Base-by-base conservation (phyloP, 2,329 filamentous ascomycete genomes). In the Diaporthe amygdali region DNA sequence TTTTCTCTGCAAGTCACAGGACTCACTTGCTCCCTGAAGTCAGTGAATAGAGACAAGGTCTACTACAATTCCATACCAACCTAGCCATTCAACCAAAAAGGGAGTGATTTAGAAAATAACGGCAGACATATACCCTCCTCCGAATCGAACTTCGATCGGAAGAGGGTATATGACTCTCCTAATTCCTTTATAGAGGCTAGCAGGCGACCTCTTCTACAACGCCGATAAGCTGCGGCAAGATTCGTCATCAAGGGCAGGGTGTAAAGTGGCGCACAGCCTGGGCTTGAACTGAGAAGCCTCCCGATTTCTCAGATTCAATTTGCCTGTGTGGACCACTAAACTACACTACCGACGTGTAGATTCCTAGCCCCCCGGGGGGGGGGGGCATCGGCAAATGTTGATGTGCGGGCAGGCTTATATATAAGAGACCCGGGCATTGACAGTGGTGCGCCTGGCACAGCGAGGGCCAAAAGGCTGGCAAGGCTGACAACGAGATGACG, bases 91-190 rank as follows among this genome's bases (percentile, higher is more conserved):
- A n/a, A n/a, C n/a, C 15, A 3, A 34, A 46, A 32, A 22, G 14
- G 5, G 6, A 20, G 41, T 27, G 9, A 27, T 14, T 20, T 46
- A 34, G 56, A 46, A 63, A 46, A 34, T 22, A 63, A 32, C 9
- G 51, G 51, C 51, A 54, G 51, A 34, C n/a, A 20, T 54, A 20
- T 32, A 54, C 56, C 56, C 25, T 17, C 41, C 27, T 22, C 32
- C 15, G 30, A 4, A n/a, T n/a, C n/a, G n/a, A n/a, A n/a, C n/a
- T n/a, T n/a, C n/a, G n/a, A n/a, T n/a, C n/a, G n/a, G n/a, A n/a
- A n/a, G n/a, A n/a, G n/a, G n/a, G n/a, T 59, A 59, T 37, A 59
- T 59, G 55, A 63, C 56, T 44, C 56, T 47, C 39, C 56, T n/a
- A 32, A 15, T 46, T 46, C 20, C 20, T 47, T 46, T 63, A 63